phyloP scores from a whole-genome alignment of 2,329 filamentous ascomycete genomes.

The Colletotrichum lentis region DNA sequence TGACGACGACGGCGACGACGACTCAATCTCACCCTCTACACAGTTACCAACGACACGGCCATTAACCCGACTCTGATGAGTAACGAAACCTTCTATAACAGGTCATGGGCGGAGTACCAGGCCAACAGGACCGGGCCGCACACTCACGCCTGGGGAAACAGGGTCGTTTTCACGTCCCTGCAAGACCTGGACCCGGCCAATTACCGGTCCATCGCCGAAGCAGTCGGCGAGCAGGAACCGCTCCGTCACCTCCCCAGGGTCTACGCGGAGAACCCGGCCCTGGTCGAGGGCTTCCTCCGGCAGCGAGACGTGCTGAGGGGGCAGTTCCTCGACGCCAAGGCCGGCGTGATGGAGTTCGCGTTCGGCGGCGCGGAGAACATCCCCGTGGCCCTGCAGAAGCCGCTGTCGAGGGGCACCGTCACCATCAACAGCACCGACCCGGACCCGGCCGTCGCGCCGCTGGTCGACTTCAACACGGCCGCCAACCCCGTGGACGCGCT shows the following conservation, averaged over 20 bases:
- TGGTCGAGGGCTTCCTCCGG: slow-evolving; percentile 34
- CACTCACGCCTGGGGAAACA: slow-evolving; percentile 40
- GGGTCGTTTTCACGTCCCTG: slow-evolving; percentile 40
- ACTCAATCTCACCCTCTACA: not conserved
- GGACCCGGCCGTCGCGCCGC: slow-evolving; percentile 36
- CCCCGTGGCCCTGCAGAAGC: slow-evolving; percentile 40
- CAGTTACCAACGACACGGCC: slow-evolving; percentile 30
- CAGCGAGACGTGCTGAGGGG: slow-evolving; percentile 34
- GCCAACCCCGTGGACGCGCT: slow-evolving; percentile 40
- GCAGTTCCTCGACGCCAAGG: slow-evolving; percentile 37
- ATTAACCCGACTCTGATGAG: slow-evolving; percentile 39
- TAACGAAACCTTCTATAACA: slow-evolving; percentile 40
- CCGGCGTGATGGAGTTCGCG: slow-evolving; percentile 39
- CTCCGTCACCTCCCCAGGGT: slow-evolving; percentile 37
- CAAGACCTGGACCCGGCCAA: slow-evolving; percentile 30
- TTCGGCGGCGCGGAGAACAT: slow-evolving; percentile 38
- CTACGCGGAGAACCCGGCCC: slow-evolving; percentile 38
- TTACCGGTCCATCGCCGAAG: slow-evolving; percentile 20
- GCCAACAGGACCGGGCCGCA: slow-evolving; percentile 41
- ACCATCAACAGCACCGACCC: slow-evolving; percentile 40
- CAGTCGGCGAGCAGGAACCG: slow-evolving; percentile 39
- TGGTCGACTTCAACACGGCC: slow-evolving; percentile 41
- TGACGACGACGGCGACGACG: too few species aligned
- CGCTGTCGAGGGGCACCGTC: slow-evolving; percentile 41
- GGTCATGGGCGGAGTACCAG: slow-evolving; percentile 40